Evolutionary conservation across 257 asterid genomes (phyloP), one percentile per base, ranked within the genome.

Genomic region (Solanum arcanum): DNA sequence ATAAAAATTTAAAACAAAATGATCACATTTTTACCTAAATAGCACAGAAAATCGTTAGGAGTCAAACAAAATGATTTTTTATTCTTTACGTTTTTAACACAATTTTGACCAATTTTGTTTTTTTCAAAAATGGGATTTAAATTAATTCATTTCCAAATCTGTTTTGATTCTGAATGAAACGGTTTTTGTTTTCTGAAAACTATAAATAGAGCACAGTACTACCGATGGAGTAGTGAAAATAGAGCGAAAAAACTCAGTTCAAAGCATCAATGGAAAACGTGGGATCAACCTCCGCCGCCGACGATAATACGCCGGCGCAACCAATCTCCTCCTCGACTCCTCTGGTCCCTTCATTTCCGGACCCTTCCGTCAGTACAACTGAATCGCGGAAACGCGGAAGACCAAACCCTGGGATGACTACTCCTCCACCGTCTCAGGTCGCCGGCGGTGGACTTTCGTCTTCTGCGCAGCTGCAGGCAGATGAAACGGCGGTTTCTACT

Each of bases 341-440:
- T 18, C 83, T 81, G 33, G 9, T 52, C 5, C 87, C 42, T 18
- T 7, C 44, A 16, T 27, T 59, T 56, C 69, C 15, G 23, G 44
- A 46, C 7, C 31, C 82, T 73, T 29, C 82, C 21, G 33, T 68
- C 31, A 31, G n/a, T 39, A 41, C 44, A 29, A 15, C 14, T 16
- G 83, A 66, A 78, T 6, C 86, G 78, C 29, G 86, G 18, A 81
- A 68, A 85, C 46, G 89, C 2, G 86, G 89, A 68, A 81, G 89
- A 60, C 62, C 60, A 49, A 49, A 29, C 60, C 35, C 66, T 39
- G 60, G 69, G 31, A 27, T 56, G 31, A 29, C 66, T 60, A 66
- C 86, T 47, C 60, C 76, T 15, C 7, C 49, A 15, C 49, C 49
- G 46, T 41, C 86, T 10, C 64, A 9, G 87, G 42, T 27, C 4